Evolutionary conservation across 2,329 filamentous ascomycete genomes (phyloP).

Genomic region (Claviceps paspali): DNA sequence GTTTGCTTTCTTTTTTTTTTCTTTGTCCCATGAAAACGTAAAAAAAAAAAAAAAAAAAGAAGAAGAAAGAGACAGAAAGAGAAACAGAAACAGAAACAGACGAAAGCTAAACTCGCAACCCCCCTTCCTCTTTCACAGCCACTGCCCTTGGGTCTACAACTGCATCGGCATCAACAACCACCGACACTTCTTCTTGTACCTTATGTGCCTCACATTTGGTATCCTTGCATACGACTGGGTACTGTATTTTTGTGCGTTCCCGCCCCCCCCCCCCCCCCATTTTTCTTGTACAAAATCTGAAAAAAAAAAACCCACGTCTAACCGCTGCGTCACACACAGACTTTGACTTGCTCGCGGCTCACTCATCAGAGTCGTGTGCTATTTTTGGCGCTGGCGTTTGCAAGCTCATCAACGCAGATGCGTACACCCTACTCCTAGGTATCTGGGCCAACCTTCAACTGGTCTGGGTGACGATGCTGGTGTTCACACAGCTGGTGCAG

Average conservation of each 20-base stretch:
- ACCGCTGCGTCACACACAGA: slow-evolving; percentile 35
- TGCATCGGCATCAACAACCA: slow-evolving; percentile 94
- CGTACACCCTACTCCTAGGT: slow-evolving; percentile 66
- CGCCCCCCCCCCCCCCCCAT: too few species aligned
- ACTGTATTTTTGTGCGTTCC: slow-evolving; percentile 50
- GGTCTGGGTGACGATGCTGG: slow-evolving; percentile 92
- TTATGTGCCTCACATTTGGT: slow-evolving; percentile 61
- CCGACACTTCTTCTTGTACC: slow-evolving; percentile 85
- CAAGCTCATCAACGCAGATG: slow-evolving; percentile 60
- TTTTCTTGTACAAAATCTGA: too few species aligned
- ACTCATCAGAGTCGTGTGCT: slow-evolving; percentile 47
- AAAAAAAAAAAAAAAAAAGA: not conserved
- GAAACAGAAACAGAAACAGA: not conserved
- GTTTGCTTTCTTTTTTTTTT: too few species aligned
- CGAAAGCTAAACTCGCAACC: not conserved
- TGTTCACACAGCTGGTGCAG: slow-evolving; percentile 86
- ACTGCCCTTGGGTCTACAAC: slow-evolving; percentile 97
- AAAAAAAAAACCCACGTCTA: not conserved
- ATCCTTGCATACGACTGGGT: slow-evolving; percentile 59
- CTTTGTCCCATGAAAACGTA: not conserved
- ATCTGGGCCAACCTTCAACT: slow-evolving; percentile 75
- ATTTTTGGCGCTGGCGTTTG: slow-evolving; percentile 65
- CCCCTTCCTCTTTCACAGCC: too few species aligned
- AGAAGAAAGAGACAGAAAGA: not conserved
- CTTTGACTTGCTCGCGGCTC: slow-evolving; percentile 41